Evolutionary conservation across 192 early-diverging fungal genomes (phyloP), one percentile per base, ranked within the genome.

Genomic region (Nowakowskiella sp.): DNA sequence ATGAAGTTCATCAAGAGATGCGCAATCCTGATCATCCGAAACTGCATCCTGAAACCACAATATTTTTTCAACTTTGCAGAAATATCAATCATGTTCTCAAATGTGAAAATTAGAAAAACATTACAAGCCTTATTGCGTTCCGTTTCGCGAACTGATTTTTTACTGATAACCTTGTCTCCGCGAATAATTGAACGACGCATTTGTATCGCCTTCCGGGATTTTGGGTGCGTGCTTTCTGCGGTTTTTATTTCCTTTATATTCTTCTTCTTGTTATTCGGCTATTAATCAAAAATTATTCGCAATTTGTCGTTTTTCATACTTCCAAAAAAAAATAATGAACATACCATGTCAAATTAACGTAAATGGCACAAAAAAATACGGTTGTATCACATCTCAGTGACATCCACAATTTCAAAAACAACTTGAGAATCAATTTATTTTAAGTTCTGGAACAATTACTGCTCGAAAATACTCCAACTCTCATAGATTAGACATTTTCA

Each of bases 181-280:
- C 76, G 70, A 42, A 74, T 60, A 61, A 80, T 67, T 3, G 81
- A 80, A 42, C 85, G 65, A 21, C 72, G 74, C 55, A 83, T 68
- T 56, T 87, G 85, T 3, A 47, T 64, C 1, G 85, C 85, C 47
- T 87, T 87, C 26, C 85, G 71, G 44, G 85, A 87, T 53, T 81
- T 82, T 8, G 85, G 85, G 49, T 87, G 85, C n/a, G 85, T 82
- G 60, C 74, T 80, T 31, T 82, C 81, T 23, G 61, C 59, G 43
- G 68, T 72, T 63, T 80, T 76, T 55, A 81, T 74, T 34, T 73
- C 74, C 32, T 58, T 61, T 5, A 76, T 46, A 33, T 69, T 64
- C 47, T 70, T 69, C 32, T 67, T 70, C 34, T 73, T 73, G 60
- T 80, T 80, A 72, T 80, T 80, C 0, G 77, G 77, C 77, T n/a